These are phyloP conservation scores for Metarhizium album DNA, from an alignment of 2,329 filamentous ascomycete genomes.

Conservation along the genomic window DNA sequence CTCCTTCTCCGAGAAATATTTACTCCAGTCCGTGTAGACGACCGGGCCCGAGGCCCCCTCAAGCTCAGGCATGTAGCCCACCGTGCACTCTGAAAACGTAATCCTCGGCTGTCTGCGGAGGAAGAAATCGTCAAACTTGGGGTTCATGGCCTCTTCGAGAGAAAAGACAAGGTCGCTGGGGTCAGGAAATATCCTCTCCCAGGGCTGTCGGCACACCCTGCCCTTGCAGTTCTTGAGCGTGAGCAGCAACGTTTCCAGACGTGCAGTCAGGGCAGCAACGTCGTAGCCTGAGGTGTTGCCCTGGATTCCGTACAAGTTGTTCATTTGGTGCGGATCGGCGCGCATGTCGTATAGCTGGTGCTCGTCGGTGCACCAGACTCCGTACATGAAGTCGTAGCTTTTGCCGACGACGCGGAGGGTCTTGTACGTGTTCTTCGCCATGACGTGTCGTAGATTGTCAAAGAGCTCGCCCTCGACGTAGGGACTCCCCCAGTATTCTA, in stretches of 20 bases:
- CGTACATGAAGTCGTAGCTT: slow-evolving; percentile 44
- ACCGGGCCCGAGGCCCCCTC: slow-evolving; percentile 5
- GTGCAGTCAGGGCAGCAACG: slow-evolving; percentile 30
- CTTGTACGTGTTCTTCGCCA: slow-evolving; percentile 49
- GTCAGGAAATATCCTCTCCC: slow-evolving; percentile 43
- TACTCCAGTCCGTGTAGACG: neutral
- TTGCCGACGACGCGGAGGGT: slow-evolving; percentile 41
- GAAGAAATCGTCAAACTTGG: slow-evolving; percentile 40
- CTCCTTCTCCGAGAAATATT: neutral
- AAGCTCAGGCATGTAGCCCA: slow-evolving; percentile 35
- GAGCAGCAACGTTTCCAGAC: slow-evolving; percentile 48
- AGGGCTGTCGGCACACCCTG: slow-evolving; percentile 41
- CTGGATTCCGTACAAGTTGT: slow-evolving; percentile 27
- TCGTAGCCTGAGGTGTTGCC: slow-evolving; percentile 17
- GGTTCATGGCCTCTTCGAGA: slow-evolving; percentile 38
- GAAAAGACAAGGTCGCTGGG: slow-evolving; percentile 39
- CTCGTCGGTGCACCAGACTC: slow-evolving; percentile 59
- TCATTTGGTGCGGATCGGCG: slow-evolving; percentile 41
- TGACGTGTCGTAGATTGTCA: slow-evolving; percentile 5
- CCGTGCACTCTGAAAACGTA: slow-evolving; percentile 39
- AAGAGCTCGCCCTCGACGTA: slow-evolving; percentile 25
- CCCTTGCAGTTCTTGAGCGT: slow-evolving; percentile 51
- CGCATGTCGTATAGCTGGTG: slow-evolving; percentile 55
- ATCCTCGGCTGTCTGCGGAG: slow-evolving; percentile 33
- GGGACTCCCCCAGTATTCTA: slow-evolving; percentile 45